Conservation (phyloP, 176 grass and related monocot genomes). For the Musa itinerans region DNA sequence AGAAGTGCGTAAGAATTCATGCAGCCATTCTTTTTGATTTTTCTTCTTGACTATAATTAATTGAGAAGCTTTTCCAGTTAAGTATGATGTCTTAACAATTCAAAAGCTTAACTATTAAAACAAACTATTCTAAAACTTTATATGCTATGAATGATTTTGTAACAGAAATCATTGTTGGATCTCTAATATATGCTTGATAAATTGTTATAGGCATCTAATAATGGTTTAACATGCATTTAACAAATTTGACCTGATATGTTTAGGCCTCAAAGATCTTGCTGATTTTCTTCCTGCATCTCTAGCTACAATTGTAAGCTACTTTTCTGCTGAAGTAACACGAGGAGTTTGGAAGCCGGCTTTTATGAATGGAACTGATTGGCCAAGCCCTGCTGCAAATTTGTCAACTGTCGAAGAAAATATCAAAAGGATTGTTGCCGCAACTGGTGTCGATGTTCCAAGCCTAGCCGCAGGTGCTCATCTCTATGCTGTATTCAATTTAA, state of each 20-base stretch:
- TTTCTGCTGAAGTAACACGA: conserved; percentile 89
- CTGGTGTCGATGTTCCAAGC: conserved; percentile 85
- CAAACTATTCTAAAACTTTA: no score
- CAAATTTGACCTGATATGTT: conserved; percentile 19
- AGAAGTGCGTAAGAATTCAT: background rate
- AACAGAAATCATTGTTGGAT: no score
- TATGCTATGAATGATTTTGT: no score
- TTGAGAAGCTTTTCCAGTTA: background rate
- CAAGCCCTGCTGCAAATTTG: conserved; percentile 81
- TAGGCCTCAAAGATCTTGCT: conserved; percentile 86
- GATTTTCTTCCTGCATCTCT: conserved; percentile 85
- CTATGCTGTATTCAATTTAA: conserved; percentile 19
- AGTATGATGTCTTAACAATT: background rate
- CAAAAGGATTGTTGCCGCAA: conserved; percentile 88
- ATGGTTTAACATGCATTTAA: background rate
- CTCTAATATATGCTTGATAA: no score
- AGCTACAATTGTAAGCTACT: conserved; percentile 92
- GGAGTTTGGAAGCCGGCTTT: conserved; percentile 95
- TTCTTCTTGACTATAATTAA: background rate
- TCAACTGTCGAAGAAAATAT: conserved; percentile 88
- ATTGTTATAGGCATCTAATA: no score
- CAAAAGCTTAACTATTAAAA: no score
- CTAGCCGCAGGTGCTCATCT: conserved; percentile 71
- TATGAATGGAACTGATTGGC: conserved; percentile 99
- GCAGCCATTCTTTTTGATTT: background rate